A percentile compares a stretch with the other conserved stretches of the same genome.
These are phyloP conservation scores for Lyophyllum atratum DNA, from an alignment of 768 basidiomycete species.

Conservation along the genomic window DNA sequence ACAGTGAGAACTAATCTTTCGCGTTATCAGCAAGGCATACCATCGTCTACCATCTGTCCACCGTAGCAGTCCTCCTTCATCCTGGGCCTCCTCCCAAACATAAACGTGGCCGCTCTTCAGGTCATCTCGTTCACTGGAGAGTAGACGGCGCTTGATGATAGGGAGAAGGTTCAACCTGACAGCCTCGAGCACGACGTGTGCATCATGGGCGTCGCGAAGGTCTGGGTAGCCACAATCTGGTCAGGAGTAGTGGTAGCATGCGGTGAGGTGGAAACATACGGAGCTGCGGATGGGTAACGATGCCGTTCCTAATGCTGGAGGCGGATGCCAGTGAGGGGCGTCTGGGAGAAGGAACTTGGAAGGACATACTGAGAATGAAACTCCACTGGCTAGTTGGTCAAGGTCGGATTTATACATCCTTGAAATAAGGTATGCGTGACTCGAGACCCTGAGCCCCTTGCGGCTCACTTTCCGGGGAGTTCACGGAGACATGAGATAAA, in stretches of 20 bases:
- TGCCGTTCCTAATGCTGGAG: conserved; percentile 24
- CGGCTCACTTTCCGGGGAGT: conserved; percentile 34
- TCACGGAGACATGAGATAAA: conserved; percentile 34
- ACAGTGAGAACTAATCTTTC: not conserved
- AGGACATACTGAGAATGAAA: conserved; percentile 21
- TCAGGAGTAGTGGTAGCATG: not conserved
- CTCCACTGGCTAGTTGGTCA: conserved; percentile 5
- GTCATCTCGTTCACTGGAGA: conserved; percentile 68
- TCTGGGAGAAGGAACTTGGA: conserved; percentile 17
- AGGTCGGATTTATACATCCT: conserved; percentile 22
- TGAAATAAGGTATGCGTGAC: conserved; percentile 28
- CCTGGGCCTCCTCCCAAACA: conserved; percentile 86
- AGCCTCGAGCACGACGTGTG: conserved; percentile 75
- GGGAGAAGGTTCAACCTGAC: conserved; percentile 72
- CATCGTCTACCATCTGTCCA: conserved; percentile 86
- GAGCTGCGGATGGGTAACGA: conserved; percentile 51
- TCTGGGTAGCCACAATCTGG: conserved; percentile 39
- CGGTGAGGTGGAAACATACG: conserved; percentile 31
- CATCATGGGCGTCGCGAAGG: conserved; percentile 78
- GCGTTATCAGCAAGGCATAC: conserved; percentile 31
- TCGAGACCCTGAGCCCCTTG: conserved; percentile 29
- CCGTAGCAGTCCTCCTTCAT: conserved; percentile 65
- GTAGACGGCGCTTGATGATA: conserved; percentile 69
- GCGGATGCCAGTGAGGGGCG: conserved; percentile 21
- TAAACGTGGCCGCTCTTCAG: conserved; percentile 75